These are phyloP conservation scores for Capsicum baccatum DNA, from an alignment of 257 asterid species.

Conservation along the genomic window DNA sequence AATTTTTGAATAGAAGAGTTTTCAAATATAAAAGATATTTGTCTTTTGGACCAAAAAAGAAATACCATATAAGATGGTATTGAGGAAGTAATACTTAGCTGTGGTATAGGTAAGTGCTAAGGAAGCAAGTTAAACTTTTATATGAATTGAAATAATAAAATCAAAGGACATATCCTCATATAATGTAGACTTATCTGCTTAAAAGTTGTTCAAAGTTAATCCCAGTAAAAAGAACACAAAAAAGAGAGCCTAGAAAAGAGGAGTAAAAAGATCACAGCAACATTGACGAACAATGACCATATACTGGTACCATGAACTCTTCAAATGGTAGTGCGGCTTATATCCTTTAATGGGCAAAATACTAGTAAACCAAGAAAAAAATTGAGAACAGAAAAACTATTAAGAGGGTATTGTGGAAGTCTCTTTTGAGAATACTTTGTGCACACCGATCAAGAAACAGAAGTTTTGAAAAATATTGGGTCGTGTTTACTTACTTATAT, in stretches of 20 bases:
- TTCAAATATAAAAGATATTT: neutral
- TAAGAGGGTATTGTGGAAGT: neutral
- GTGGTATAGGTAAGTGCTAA: neutral
- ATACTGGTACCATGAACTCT: slow-evolving; percentile 20
- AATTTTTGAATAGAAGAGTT: neutral
- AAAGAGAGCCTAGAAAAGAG: slow-evolving; percentile 10
- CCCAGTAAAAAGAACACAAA: neutral
- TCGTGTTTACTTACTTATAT: neutral
- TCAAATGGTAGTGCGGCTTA: neutral
- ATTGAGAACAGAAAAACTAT: neutral
- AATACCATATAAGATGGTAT: neutral
- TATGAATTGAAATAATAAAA: slow-evolving; percentile 8
- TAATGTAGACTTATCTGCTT: slow-evolving; percentile 13
- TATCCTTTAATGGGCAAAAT: neutral
- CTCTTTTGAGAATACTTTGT: slow-evolving; percentile 22
- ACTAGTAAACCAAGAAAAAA: neutral
- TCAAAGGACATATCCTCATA: neutral
- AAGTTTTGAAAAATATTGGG: neutral
- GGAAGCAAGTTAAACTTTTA: neutral
- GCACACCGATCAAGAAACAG: slow-evolving; percentile 1
- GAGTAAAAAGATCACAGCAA: neutral
- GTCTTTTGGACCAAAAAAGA: neutral
- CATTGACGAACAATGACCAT: neutral
- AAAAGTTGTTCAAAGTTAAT: neutral
- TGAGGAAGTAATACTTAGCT: slow-evolving; percentile 15